Conservation (phyloP, 352 stramenopile genomes). For the Globisporangium heterothallicum region DNA sequence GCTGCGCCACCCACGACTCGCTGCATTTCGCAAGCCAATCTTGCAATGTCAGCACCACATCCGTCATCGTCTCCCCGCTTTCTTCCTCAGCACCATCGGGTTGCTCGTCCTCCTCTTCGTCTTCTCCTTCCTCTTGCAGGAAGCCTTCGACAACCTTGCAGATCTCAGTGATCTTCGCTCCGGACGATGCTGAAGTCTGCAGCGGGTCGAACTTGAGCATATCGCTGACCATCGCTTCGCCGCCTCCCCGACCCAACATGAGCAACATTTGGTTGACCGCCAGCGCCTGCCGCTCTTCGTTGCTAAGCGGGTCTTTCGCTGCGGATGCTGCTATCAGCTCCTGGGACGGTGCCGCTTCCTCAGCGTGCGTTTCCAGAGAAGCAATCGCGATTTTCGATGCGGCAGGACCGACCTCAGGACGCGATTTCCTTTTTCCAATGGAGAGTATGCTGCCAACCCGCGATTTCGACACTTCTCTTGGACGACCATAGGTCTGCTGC, state of each 20-base stretch:
- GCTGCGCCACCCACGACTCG: conserved; percentile 37
- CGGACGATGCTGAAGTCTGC: conserved; percentile 26
- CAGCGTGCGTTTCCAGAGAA: no score
- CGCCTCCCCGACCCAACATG: conserved; percentile 38
- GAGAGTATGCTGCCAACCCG: conserved; percentile 5
- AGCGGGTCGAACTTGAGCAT: conserved; percentile 63
- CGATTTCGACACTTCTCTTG: background rate
- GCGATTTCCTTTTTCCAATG: background rate
- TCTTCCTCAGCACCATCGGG: background rate
- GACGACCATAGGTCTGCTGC: background rate
- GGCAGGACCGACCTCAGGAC: background rate
- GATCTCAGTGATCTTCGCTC: conserved; percentile 32
- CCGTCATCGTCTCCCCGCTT: conserved; percentile 7
- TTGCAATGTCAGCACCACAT: conserved; percentile 44
- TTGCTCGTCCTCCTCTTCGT: conserved; percentile 11
- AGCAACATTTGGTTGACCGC: conserved; percentile 34
- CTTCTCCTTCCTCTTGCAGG: conserved; percentile 13
- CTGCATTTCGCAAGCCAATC: conserved; percentile 59
- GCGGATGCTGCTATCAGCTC: no score
- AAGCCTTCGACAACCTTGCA: conserved; percentile 18
- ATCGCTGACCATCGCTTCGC: conserved; percentile 38
- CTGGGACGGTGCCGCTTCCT: no score
- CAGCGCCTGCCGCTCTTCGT: conserved; percentile 16
- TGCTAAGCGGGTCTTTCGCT: no score
- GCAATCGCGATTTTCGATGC: no score